phyloP scores from a whole-genome alignment of 352 stramenopile genomes.

The Globisporangium polare region DNA sequence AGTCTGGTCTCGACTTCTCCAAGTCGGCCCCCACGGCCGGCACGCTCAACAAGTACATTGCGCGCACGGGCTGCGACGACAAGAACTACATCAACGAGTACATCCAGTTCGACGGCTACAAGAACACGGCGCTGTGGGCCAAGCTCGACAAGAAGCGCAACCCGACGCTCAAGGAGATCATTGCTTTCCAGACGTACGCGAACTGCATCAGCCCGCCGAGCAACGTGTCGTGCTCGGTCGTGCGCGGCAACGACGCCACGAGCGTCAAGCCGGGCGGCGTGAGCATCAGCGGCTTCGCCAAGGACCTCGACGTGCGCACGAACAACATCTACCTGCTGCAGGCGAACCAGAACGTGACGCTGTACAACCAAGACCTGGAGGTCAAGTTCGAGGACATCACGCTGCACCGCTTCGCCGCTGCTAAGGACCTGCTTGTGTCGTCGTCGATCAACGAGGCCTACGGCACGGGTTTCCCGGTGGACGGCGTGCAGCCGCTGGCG shows the following conservation, averaged over 20 bases:
- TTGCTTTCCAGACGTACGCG: slow-evolving; percentile 42
- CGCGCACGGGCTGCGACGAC: slow-evolving; percentile 51
- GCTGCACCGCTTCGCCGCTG: slow-evolving; percentile 48
- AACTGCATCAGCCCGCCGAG: slow-evolving; percentile 39
- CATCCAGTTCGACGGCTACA: slow-evolving; percentile 45
- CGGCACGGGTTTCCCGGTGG: slow-evolving; percentile 42
- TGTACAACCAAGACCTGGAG: slow-evolving; percentile 39
- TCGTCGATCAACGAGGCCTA: slow-evolving; percentile 21
- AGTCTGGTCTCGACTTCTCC: slow-evolving; percentile 50
- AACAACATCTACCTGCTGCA: slow-evolving; percentile 52
- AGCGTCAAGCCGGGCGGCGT: slow-evolving; percentile 39
- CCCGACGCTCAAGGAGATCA: slow-evolving; percentile 44
- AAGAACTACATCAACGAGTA: slow-evolving; percentile 52
- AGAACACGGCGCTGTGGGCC: slow-evolving; percentile 33
- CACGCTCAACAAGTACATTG: slow-evolving; percentile 34
- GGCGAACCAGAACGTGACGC: slow-evolving; percentile 54
- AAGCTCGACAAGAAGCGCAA: slow-evolving; percentile 38
- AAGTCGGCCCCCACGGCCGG: slow-evolving; percentile 20
- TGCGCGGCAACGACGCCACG: slow-evolving; percentile 52
- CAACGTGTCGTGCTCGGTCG: slow-evolving; percentile 57
- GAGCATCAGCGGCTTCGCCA: slow-evolving; percentile 42
- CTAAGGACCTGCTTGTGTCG: slow-evolving; percentile 28
- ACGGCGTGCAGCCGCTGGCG: slow-evolving; percentile 45
- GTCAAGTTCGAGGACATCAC: slow-evolving; percentile 42
- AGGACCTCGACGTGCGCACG: slow-evolving; percentile 29